These are phyloP conservation scores for Pleurotus pulmonarius DNA, from an alignment of 768 basidiomycete genomes.

Conservation along the genomic window DNA sequence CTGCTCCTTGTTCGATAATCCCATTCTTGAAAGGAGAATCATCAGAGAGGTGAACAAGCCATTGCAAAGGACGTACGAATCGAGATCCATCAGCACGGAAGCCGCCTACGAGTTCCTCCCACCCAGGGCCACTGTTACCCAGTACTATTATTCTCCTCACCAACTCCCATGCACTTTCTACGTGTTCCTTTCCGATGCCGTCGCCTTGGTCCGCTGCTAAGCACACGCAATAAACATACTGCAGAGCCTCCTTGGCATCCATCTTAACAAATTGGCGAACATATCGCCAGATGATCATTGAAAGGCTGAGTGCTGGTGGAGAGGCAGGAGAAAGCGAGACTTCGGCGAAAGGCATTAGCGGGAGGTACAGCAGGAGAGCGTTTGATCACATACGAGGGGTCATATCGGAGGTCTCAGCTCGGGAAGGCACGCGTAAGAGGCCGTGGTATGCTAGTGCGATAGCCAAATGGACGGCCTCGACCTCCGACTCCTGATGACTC, in stretches of 20 bases:
- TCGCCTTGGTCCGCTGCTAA: constrained; percentile 68
- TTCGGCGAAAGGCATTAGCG: constrained; percentile 20
- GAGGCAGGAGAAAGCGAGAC: constrained; percentile 68
- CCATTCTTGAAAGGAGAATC: constrained; percentile 53
- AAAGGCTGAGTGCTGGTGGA: constrained; percentile 73
- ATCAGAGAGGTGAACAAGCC: background rate
- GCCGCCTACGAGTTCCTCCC: constrained; percentile 95
- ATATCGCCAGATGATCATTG: constrained; percentile 89
- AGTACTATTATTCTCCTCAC: constrained; percentile 75
- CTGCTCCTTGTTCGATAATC: constrained; percentile 78
- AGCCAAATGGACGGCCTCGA: constrained; percentile 93
- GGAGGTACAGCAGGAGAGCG: background rate
- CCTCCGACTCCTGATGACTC: constrained; percentile 81
- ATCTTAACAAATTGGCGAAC: constrained; percentile 88
- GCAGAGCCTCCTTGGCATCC: constrained; percentile 91
- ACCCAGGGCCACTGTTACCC: constrained; percentile 74
- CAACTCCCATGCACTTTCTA: constrained; percentile 78
- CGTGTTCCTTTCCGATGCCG: constrained; percentile 78
- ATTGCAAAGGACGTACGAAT: constrained; percentile 54
- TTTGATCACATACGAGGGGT: constrained; percentile 59
- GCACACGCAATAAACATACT: constrained; percentile 89
- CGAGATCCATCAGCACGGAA: constrained; percentile 86
- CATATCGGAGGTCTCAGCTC: constrained; percentile 80
- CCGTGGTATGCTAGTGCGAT: constrained; percentile 93
- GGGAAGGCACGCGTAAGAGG: constrained; percentile 76